A percentile compares a stretch with the other conserved stretches of the same genome.
phyloP scores from a whole-genome alignment of 2,329 filamentous ascomycete species.

The Phyllosticta citribraziliensis region DNA sequence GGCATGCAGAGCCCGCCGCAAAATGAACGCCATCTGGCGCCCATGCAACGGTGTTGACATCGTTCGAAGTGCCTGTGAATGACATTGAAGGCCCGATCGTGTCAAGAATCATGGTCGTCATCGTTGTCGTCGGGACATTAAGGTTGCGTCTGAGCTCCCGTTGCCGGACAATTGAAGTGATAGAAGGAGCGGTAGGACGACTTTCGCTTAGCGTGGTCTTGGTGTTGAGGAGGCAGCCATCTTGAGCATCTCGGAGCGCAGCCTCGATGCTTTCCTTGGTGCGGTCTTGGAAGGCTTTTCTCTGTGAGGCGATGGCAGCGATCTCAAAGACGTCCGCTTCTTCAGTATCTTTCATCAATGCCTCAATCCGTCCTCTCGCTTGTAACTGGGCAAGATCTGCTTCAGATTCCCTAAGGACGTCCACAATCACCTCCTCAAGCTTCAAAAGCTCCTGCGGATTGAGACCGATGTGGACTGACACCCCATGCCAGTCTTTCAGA shows the following conservation, averaged over 20 bases:
- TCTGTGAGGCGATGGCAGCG: slow-evolving; percentile 12
- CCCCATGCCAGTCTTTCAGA: slow-evolving; percentile 21
- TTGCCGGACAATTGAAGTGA: slow-evolving; percentile 16
- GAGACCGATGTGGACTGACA: slow-evolving; percentile 26
- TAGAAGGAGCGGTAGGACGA: neutral
- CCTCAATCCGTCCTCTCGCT: slow-evolving; percentile 6
- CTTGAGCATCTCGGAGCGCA: slow-evolving; percentile 22
- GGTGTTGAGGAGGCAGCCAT: slow-evolving; percentile 15
- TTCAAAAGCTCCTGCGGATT: slow-evolving; percentile 17
- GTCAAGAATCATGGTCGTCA: slow-evolving; percentile 24
- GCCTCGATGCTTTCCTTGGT: slow-evolving; percentile 18
- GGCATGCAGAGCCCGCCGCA: slow-evolving; percentile 47
- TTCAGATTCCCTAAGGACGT: neutral
- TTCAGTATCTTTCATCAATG: slow-evolving; percentile 14
- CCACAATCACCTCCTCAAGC: slow-evolving; percentile 15
- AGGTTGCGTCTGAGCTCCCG: slow-evolving; percentile 24
- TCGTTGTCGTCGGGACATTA: slow-evolving; percentile 15
- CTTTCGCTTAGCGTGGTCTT: neutral
- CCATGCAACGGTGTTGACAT: slow-evolving; percentile 49
- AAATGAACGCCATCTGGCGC: slow-evolving; percentile 44
- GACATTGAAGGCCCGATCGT: slow-evolving; percentile 35
- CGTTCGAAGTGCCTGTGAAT: slow-evolving; percentile 50
- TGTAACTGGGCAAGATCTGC: neutral
- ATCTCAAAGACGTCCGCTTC: slow-evolving; percentile 19
- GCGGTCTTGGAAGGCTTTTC: slow-evolving; percentile 11